Conservation (phyloP, 352 stramenopile species). For the Globisporangium parvum region DNA sequence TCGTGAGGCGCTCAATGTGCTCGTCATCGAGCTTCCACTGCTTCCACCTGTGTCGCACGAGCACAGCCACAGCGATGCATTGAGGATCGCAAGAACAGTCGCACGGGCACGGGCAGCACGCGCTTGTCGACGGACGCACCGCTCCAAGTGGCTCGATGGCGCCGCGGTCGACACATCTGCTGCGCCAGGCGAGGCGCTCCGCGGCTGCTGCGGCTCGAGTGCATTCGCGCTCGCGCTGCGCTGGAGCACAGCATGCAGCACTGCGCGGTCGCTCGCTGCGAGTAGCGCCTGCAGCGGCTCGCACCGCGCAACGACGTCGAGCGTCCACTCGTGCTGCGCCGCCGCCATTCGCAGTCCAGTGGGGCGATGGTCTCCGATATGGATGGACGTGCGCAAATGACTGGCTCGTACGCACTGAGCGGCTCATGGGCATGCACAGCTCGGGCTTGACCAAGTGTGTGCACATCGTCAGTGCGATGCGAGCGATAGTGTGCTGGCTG, state of each 20-base stretch:
- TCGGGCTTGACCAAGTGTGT: too few species aligned
- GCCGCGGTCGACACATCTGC: background rate
- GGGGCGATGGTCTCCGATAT: background rate
- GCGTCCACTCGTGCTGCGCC: slow-evolving; percentile 23
- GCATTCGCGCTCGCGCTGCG: background rate
- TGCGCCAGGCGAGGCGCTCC: too few species aligned
- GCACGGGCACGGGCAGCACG: too few species aligned
- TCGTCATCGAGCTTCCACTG: slow-evolving; percentile 54
- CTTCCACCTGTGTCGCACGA: slow-evolving; percentile 31
- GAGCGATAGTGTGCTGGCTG: too few species aligned
- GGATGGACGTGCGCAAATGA: too few species aligned
- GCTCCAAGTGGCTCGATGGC: slow-evolving; percentile 33
- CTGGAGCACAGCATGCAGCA: slow-evolving; percentile 17
- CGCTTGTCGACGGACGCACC: slow-evolving; percentile 14
- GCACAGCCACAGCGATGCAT: slow-evolving; percentile 5
- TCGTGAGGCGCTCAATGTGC: slow-evolving; percentile 52
- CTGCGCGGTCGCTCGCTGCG: slow-evolving; percentile 12
- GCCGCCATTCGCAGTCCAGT: background rate
- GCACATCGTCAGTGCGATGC: too few species aligned
- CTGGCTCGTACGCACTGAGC: too few species aligned
- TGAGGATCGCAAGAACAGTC: too few species aligned
- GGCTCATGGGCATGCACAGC: too few species aligned
- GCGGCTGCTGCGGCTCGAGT: background rate
- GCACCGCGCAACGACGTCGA: slow-evolving; percentile 31
- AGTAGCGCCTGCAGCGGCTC: slow-evolving; percentile 34